Conservation (phyloP, 2,329 filamentous ascomycete species). For the Ophiostoma angusticollis region DNA sequence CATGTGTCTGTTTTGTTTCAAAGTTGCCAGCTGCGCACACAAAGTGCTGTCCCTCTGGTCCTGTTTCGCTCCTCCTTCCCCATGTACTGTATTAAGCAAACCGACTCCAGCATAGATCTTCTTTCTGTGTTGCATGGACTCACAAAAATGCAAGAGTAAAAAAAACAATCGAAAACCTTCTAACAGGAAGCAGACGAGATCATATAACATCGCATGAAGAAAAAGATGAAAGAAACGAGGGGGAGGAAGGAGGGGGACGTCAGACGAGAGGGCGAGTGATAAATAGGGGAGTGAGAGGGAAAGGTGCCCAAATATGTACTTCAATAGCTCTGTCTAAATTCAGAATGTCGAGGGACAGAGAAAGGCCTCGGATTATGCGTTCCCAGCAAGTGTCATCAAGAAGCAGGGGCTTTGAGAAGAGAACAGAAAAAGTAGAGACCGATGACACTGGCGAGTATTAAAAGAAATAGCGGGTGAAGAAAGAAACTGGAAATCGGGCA, state of each 20-base stretch:
- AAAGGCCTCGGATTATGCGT: too few species aligned
- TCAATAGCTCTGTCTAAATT: slow-evolving; percentile 1
- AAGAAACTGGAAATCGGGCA: background rate
- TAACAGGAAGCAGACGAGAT: slow-evolving; percentile 3
- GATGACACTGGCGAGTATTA: too few species aligned
- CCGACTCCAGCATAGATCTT: too few species aligned
- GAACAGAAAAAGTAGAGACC: background rate
- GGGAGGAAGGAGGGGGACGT: background rate
- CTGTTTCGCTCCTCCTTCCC: too few species aligned
- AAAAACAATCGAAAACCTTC: slow-evolving; percentile 1
- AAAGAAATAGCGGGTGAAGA: too few species aligned
- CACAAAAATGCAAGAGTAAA: background rate
- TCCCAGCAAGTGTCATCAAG: slow-evolving; percentile 7
- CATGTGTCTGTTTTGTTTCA: too few species aligned
- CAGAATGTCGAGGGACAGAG: too few species aligned
- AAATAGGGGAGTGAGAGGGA: slow-evolving; percentile 5
- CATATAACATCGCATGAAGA: slow-evolving; percentile 7
- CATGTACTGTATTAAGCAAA: too few species aligned
- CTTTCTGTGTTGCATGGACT: background rate
- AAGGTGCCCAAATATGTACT: slow-evolving; percentile 8
- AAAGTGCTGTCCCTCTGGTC: too few species aligned
- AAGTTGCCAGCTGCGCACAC: too few species aligned
- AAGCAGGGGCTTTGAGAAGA: background rate
- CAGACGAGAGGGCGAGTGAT: too few species aligned
- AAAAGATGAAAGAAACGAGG: background rate